Conservation (phyloP, 2,329 filamentous ascomycete genomes). For the Cladosporium sp. region DNA sequence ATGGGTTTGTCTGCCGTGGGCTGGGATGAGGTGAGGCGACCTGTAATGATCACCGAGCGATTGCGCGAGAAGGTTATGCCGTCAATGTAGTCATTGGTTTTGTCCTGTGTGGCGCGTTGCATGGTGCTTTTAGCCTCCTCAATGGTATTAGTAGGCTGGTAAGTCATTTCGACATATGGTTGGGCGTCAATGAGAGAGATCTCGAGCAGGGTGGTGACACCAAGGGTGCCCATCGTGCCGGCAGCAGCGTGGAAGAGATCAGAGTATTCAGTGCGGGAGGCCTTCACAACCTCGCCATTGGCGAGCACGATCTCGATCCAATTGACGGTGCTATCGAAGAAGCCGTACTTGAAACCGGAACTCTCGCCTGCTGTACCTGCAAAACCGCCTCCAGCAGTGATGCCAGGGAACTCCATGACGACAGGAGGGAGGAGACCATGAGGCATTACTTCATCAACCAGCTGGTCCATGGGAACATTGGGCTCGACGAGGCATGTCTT, state of each 20-base stretch:
- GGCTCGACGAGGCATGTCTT: slow-evolving; percentile 63
- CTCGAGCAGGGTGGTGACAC: slow-evolving; percentile 57
- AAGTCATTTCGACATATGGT: slow-evolving; percentile 46
- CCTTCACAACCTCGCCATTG: slow-evolving; percentile 52
- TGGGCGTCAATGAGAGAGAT: slow-evolving; percentile 43
- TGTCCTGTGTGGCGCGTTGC: slow-evolving; percentile 33
- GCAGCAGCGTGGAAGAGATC: slow-evolving; percentile 63
- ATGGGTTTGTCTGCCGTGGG: slow-evolving; percentile 12
- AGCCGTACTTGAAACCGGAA: slow-evolving; percentile 63
- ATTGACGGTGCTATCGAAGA: slow-evolving; percentile 59
- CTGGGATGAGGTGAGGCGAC: slow-evolving; percentile 33
- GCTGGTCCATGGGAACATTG: slow-evolving; percentile 63
- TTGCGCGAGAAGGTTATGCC: slow-evolving; percentile 45
- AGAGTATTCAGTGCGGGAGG: slow-evolving; percentile 49
- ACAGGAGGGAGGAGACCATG: slow-evolving; percentile 58
- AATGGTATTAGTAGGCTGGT: slow-evolving; percentile 40
- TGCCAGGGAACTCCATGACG: slow-evolving; percentile 69
- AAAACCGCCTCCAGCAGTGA: slow-evolving; percentile 65
- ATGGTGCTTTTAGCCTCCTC: slow-evolving; percentile 39
- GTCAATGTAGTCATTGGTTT: slow-evolving; percentile 44
- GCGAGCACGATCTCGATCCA: slow-evolving; percentile 62
- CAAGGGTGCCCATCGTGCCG: slow-evolving; percentile 61
- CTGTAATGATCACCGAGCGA: slow-evolving; percentile 41
- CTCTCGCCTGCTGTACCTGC: slow-evolving; percentile 65
- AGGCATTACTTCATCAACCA: slow-evolving; percentile 55